Percentiles rank a stretch among this genome's conserved stretches.
Conservation (phyloP, 129 eudicot species). For the Tagetes patula region DNA sequence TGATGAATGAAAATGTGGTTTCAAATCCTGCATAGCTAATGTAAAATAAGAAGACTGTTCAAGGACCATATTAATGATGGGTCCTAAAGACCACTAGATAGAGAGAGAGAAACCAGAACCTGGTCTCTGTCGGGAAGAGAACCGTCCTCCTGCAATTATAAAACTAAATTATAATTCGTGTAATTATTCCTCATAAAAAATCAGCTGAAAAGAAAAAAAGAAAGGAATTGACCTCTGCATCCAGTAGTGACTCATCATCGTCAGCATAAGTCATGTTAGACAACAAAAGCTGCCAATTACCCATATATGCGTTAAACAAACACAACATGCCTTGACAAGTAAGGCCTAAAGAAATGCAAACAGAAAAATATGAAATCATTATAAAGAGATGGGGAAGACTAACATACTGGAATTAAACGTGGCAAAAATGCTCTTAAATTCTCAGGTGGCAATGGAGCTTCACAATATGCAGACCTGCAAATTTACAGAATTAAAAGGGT, state of each 20-base stretch:
- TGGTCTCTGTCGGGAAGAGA: conserved; percentile 94
- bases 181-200: neutral
- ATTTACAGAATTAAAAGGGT: conserved; percentile 10
- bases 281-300: conserved; percentile 59
- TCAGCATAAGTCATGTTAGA: conserved; percentile 92
- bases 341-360: neutral
- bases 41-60: conserved; percentile 13
- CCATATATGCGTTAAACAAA: neutral
- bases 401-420: conserved; percentile 77
- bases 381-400: neutral
- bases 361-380: neutral
- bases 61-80: conserved; percentile 13
- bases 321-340: neutral
- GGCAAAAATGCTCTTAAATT: conserved; percentile 80
- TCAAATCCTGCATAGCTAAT: conserved; percentile 68
- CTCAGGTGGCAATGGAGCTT: conserved; percentile 90
- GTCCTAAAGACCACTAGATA: conserved; percentile 18
- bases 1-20: conserved; percentile 94
- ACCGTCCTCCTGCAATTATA: conserved; percentile 81
- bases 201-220: conserved; percentile 4
- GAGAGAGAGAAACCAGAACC: conserved; percentile 45
- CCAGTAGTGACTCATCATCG: conserved; percentile 89
- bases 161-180: conserved; percentile 20
- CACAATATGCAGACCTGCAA: conserved; percentile 89
- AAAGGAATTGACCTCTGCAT: conserved; percentile 68